Percentiles rank a stretch among this genome's conserved stretches.
Evolutionary conservation across 2,329 filamentous ascomycete species (phyloP).

Genomic region (Fusarium secorum): DNA sequence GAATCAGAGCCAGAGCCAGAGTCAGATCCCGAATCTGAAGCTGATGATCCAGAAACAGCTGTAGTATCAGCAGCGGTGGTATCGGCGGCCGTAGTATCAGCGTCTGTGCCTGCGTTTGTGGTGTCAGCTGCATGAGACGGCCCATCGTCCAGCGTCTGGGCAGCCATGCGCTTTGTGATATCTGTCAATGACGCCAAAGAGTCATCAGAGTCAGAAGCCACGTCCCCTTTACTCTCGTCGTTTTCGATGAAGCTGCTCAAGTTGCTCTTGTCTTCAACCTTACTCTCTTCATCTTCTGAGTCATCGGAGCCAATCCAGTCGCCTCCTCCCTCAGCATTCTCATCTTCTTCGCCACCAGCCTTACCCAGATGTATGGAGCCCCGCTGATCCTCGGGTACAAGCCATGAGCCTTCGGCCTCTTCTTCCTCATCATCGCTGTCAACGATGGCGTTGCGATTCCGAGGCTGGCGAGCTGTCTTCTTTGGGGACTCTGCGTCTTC

Average conservation of each 20-base stretch:
- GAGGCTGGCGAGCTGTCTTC: constrained; percentile 47
- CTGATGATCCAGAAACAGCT: constrained; percentile 21
- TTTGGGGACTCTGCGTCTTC: constrained; percentile 25
- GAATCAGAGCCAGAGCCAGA: constrained; percentile 33
- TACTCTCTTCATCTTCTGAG: constrained; percentile 63
- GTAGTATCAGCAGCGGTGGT: constrained; percentile 25
- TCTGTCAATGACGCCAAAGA: constrained; percentile 48
- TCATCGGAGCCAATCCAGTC: constrained; percentile 79
- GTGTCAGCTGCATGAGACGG: constrained; percentile 26
- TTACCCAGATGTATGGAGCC: constrained; percentile 70
- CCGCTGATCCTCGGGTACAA: constrained; percentile 74
- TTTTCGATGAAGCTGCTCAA: constrained; percentile 64
- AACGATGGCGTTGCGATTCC: constrained; percentile 64
- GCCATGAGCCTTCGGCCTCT: constrained; percentile 80
- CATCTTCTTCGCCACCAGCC: constrained; percentile 85
- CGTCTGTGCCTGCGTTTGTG: constrained; percentile 14
- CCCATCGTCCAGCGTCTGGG: constrained; percentile 47
- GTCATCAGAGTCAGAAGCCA: constrained; percentile 43
- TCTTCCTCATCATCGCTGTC: constrained; percentile 74
- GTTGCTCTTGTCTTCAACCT: constrained; percentile 61
- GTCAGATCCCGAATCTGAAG: constrained; percentile 17
- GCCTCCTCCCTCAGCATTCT: constrained; percentile 86
- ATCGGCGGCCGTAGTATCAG: constrained; percentile 22
- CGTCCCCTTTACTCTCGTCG: constrained; percentile 51
- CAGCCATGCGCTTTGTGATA: constrained; percentile 49